Evolutionary conservation across 176 grass and related monocot genomes (phyloP).

Genomic region (Oryza coarctata): DNA sequence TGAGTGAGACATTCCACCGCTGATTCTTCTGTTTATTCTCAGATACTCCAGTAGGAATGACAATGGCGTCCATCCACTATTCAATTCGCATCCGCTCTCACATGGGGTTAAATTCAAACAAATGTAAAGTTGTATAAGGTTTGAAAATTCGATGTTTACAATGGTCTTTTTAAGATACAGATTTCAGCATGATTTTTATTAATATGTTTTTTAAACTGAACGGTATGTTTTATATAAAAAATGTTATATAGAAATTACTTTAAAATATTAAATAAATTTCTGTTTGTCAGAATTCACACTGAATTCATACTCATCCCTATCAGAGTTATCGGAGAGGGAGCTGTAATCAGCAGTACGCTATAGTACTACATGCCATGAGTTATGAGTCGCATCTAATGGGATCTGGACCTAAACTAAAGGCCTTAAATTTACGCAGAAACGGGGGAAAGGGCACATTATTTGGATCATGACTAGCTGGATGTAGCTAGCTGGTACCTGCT

Average conservation of each 20-base stretch:
- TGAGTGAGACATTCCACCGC: slow-evolving; percentile 29
- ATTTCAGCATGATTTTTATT: too few species aligned
- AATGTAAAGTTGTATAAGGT: too few species aligned
- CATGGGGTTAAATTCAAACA: not conserved
- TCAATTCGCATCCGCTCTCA: not conserved
- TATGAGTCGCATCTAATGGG: not conserved
- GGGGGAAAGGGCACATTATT: not conserved
- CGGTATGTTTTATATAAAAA: too few species aligned
- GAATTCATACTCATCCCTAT: too few species aligned
- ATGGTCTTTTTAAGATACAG: too few species aligned
- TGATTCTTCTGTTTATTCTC: slow-evolving; percentile 5
- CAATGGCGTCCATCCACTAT: not conserved
- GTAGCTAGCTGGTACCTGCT: not conserved
- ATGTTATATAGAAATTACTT: too few species aligned
- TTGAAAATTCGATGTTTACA: too few species aligned
- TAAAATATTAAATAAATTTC: too few species aligned
- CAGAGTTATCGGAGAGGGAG: not conserved
- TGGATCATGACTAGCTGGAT: not conserved
- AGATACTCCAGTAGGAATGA: not conserved
- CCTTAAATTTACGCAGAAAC: not conserved
- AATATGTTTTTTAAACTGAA: too few species aligned
- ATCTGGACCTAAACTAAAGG: not conserved
- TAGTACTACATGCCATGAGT: not conserved
- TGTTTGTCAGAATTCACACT: too few species aligned
- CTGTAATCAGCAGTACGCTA: not conserved